A percentile compares a stretch with the other conserved stretches of the same genome.
Evolutionary conservation across 345 rosid genomes (phyloP).

Genomic region (Citrus medica): DNA sequence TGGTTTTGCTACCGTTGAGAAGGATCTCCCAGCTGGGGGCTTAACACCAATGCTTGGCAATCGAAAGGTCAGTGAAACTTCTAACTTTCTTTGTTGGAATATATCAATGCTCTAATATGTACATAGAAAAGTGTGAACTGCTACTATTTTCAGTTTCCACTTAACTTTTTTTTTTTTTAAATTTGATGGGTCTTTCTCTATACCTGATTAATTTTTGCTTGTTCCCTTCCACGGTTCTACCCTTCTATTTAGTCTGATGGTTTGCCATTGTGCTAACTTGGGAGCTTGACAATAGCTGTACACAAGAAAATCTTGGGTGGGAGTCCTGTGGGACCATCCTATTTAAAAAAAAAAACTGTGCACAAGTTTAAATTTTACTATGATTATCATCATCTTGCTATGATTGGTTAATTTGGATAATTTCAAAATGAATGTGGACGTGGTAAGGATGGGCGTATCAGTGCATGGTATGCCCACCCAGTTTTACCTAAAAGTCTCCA

Average conservation of each 20-base stretch:
- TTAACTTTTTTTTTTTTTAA: no score
- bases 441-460: no score
- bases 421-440: no score
- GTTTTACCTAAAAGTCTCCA: no score
- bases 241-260: background rate
- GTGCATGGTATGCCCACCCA: no score
- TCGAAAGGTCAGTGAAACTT: conserved; percentile 58
- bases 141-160: background rate
- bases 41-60: conserved; percentile 96
- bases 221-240: background rate
- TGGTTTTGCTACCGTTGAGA: conserved; percentile 87
- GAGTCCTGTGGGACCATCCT: no score
- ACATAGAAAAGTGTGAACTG: background rate
- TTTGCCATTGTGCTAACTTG: background rate
- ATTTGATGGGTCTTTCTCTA: background rate
- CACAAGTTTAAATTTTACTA: no score
- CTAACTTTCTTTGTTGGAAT: background rate
- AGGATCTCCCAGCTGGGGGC: conserved; percentile 65
- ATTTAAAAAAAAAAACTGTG: no score
- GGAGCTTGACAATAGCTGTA: background rate
- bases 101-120: background rate
- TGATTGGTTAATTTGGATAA: no score
- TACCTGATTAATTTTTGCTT: background rate
- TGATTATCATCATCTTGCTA: no score
- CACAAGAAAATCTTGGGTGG: no score